Evolutionary conservation across 2,329 filamentous ascomycete genomes (phyloP), one percentile per base, ranked within the genome.

Genomic region (Aspergillus sojae): DNA sequence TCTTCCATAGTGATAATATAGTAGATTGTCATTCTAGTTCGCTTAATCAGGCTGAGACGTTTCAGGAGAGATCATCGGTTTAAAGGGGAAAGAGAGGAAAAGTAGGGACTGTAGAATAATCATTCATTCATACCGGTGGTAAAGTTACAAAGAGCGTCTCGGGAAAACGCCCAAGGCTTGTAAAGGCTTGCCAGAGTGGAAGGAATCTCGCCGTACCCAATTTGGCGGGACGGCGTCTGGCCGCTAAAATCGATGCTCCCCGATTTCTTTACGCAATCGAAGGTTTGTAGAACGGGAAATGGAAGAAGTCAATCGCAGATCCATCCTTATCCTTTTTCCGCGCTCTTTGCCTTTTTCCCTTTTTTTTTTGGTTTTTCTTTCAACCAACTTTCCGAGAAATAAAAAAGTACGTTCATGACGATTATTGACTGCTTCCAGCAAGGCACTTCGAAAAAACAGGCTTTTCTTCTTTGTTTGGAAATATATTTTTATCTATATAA

Each of bases 301-400:
- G 64, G 69, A 71, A 71, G 69, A 71, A 71, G 66, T 69, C 69
- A 67, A 71, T 71, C 62, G 39, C 60, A 62, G 62, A 59, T 62
- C 61, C 62, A 57, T 60, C 60, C 28, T 32, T 55, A 26, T 21
- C n/a, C 52, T 55, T 55, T 55, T 55, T 55, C 32, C 32, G 32
- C 32, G n/a, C 9, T 39, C 9, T 32, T 53, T 26, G 28, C 58
- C 46, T 32, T 48, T 56, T 48, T 48, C 28, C 34, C 36, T 41
- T 52, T 55, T 56, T 56, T n/a, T n/a, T 11, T 41, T 58, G 4
- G 26, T 4, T 50, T 34, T 50, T 50, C 46, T 43, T 34, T 21
- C 55, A 55, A 36, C 28, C 12, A 32, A 52, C 46, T 14, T 23
- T 36, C 52, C 34, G 34, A 55, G 14, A 34, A 39, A 52, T 16